Base-by-base conservation (phyloP, 1,139 yeast species). In the Scheffersomyces segobiensis region DNA sequence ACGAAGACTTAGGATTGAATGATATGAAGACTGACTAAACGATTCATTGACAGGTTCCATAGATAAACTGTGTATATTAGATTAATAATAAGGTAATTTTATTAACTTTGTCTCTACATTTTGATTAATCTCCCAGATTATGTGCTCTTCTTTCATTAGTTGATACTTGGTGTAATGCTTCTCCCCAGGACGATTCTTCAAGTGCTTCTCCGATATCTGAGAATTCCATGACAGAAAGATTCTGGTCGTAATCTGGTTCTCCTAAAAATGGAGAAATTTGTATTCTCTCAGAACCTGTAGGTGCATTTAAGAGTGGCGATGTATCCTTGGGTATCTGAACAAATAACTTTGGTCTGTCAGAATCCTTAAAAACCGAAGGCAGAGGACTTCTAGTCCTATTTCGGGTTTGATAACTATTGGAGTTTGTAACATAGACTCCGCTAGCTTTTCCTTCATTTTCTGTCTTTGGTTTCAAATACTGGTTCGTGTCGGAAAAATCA, bases 1-100 rank as follows among this genome's bases (percentile, higher is more conserved):
- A 95, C 70, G 99, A 96, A 70, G 95, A 89, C 56, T 84, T 95
- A 66, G 99, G 99, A 42, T 81, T 96, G 71, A 86, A 86, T 67
- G 97, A 93, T 71, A 93, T 95, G 87, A 73, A 77, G 58, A 74
- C 82, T 54, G 80, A 76, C 56, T 75, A 71, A 55, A 50, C 14
- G 19, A 20, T 49, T 19, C 17, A 48, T n/a, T 19, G 19, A n/a
- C 10, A 14, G 49, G 19, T 17, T n/a, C 21, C 49, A 14, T 5
- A 17, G 21, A n/a, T 47, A 8, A 17, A 10, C 17, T 12, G 21
- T 48, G 50, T 48, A 48, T 48, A 20, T 20, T 48, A 48, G 50
- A 48, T n/a, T 48, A 24, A 14, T 32, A 32, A 32, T 12, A 32
- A 12, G 17, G 14, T 12, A 32, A 12, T 32, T 32, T 24, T 10